phyloP scores from a whole-genome alignment of 225 moss, liverwort and hornwort species.

The Neckera pumila region DNA sequence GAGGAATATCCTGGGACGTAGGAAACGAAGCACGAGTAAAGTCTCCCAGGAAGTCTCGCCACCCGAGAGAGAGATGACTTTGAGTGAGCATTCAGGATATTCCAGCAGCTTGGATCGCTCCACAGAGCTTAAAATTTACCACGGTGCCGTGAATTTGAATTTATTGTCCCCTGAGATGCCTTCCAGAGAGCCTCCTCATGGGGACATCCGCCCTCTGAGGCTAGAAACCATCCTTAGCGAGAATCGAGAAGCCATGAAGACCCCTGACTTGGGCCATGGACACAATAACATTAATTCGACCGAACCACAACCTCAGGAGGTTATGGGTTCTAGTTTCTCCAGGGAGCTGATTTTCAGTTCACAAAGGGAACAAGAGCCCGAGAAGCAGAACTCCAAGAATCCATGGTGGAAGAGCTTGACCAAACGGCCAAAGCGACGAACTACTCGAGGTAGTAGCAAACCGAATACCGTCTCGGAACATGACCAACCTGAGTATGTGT shows the following conservation, averaged over 20 bases:
- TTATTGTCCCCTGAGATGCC: slow-evolving; percentile 11
- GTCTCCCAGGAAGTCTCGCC: not conserved
- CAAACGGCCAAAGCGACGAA: not conserved
- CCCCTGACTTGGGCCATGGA: not conserved
- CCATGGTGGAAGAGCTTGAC: slow-evolving; percentile 18
- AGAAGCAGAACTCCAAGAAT: slow-evolving; percentile 47
- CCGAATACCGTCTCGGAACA: not conserved
- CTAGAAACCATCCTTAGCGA: slow-evolving; percentile 5
- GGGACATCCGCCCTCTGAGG: not conserved
- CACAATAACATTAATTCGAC: not conserved
- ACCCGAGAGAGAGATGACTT: slow-evolving; percentile 13
- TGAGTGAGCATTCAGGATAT: slow-evolving; percentile 35
- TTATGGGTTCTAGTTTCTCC: not conserved
- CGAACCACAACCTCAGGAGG: not conserved
- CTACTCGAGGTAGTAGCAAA: not conserved
- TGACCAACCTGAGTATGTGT: not conserved
- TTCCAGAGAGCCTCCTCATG: slow-evolving; percentile 9
- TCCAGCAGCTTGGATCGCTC: slow-evolving; percentile 42
- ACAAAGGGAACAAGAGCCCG: not conserved
- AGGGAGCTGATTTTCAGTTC: not conserved
- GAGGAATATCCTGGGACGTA: slow-evolving; percentile 1
- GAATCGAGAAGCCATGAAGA: not conserved
- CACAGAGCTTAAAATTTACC: slow-evolving; percentile 25
- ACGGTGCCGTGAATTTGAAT: slow-evolving; percentile 12
- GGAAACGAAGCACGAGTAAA: slow-evolving; percentile 2